These are phyloP conservation scores for Exophiala sideris DNA, from an alignment of 2,329 filamentous ascomycete species.

Conservation along the genomic window DNA sequence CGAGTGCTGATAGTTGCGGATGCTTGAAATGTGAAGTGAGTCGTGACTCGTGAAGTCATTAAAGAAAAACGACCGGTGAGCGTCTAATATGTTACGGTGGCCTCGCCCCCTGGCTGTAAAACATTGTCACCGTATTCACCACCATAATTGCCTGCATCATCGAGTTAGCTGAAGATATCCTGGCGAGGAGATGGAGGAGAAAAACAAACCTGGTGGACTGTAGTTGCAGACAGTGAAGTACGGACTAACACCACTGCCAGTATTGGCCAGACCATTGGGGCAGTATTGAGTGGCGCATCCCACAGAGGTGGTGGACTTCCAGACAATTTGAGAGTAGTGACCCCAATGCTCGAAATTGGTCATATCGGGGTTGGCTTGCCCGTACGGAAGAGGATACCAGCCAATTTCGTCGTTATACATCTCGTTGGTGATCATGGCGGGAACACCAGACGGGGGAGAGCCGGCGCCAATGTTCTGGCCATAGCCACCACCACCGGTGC, in stretches of 20 bases:
- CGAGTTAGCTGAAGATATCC: constrained; percentile 29
- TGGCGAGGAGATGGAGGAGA: neutral
- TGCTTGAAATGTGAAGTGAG: neutral
- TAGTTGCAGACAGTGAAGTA: constrained; percentile 91
- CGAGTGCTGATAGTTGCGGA: no score
- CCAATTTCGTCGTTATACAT: constrained; percentile 84
- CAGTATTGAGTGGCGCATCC: constrained; percentile 59
- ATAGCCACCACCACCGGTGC: constrained; percentile 64
- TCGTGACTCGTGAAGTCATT: constrained; percentile 15
- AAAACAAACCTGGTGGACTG: constrained; percentile 62
- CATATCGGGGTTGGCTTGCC: constrained; percentile 61
- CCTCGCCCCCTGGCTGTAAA: constrained; percentile 37
- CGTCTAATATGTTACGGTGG: constrained; percentile 32
- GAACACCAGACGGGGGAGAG: constrained; percentile 55
- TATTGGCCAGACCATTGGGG: constrained; percentile 40
- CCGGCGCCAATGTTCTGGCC: constrained; percentile 90
- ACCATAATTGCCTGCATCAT: constrained; percentile 50
- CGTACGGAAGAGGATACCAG: constrained; percentile 52
- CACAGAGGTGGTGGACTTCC: constrained; percentile 59
- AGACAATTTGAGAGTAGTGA: constrained; percentile 74
- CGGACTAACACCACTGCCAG: constrained; percentile 43
- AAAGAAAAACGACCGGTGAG: constrained; percentile 1
- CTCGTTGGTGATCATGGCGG: constrained; percentile 68
- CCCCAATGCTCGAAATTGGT: constrained; percentile 64
- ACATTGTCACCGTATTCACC: constrained; percentile 56